Percentiles rank a stretch among this genome's conserved stretches.
Conservation (phyloP, 2,329 filamentous ascomycete species). For the Fusarium temperatum region DNA sequence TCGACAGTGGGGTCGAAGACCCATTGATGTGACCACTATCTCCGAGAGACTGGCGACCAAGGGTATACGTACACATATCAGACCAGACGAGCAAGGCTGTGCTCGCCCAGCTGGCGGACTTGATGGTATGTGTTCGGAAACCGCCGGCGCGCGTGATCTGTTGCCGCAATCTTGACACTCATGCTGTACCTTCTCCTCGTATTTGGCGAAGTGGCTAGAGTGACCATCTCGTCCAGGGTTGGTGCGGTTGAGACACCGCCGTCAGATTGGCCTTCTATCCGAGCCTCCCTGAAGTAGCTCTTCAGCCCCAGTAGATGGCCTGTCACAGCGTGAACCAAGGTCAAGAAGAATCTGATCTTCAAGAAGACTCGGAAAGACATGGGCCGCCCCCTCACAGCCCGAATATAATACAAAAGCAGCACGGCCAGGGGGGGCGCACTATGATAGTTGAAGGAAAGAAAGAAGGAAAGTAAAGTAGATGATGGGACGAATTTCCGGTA, state of each 20-base stretch:
- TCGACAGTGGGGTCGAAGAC: neutral
- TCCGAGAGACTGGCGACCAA: no score
- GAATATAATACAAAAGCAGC: neutral
- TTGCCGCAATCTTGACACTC: neutral
- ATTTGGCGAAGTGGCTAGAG: neutral
- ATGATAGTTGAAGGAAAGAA: neutral
- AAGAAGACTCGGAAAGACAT: neutral
- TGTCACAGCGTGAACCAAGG: neutral
- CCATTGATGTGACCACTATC: neutral
- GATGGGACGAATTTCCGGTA: rapidly evolving
- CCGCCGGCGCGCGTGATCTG: neutral
- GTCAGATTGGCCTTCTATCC: neutral
- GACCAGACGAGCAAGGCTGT: neutral
- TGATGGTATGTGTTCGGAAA: neutral
- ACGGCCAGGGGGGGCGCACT: neutral
- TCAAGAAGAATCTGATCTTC: neutral
- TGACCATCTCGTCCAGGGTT: neutral
- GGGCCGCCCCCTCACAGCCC: neutral
- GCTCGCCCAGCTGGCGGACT: neutral
- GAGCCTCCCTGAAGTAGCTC: neutral
- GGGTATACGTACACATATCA: no score
- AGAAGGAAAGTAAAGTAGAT: neutral
- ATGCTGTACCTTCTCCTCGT: neutral
- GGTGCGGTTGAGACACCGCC: neutral
- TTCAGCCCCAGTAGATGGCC: neutral